phyloP scores from a whole-genome alignment of 768 basidiomycete genomes.

The Hemileccinum impolitum region DNA sequence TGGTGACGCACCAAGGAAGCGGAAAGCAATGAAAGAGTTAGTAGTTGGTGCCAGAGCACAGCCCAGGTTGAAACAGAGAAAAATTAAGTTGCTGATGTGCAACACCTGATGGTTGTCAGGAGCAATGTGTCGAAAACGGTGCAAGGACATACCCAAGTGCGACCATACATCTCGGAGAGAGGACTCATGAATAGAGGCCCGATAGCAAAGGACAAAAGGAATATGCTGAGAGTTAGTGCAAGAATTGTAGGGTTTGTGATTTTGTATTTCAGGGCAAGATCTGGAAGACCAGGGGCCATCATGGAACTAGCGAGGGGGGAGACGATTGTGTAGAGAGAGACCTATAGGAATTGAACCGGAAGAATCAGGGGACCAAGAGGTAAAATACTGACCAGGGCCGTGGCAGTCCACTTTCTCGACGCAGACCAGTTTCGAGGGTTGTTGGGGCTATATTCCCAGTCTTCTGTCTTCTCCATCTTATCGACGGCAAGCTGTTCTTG shows the following conservation, averaged over 20 bases:
- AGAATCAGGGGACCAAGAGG: slow-evolving; percentile 29
- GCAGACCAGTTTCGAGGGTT: slow-evolving; percentile 71
- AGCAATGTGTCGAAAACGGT: not conserved
- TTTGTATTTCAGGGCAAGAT: slow-evolving; percentile 48
- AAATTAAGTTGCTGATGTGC: slow-evolving; percentile 62
- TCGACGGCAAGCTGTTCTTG: slow-evolving; percentile 44
- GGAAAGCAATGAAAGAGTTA: slow-evolving; percentile 56
- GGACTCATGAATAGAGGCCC: slow-evolving; percentile 68
- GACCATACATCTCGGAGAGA: slow-evolving; percentile 70
- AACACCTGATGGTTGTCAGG: slow-evolving; percentile 39
- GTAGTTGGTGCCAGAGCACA: slow-evolving; percentile 66
- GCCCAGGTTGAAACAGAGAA: slow-evolving; percentile 60
- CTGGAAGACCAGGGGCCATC: slow-evolving; percentile 67
- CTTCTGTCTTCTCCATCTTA: slow-evolving; percentile 37
- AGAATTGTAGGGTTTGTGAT: slow-evolving; percentile 51
- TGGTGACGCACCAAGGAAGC: slow-evolving; percentile 55
- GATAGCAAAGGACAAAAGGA: slow-evolving; percentile 61
- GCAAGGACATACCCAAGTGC: slow-evolving; percentile 52
- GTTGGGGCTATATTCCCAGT: slow-evolving; percentile 56
- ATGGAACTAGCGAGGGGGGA: slow-evolving; percentile 52
- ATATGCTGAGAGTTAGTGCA: slow-evolving; percentile 60
- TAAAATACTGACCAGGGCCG: slow-evolving; percentile 49
- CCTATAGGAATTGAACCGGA: slow-evolving; percentile 30
- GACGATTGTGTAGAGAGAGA: slow-evolving; percentile 58
- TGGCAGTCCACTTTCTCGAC: slow-evolving; percentile 55